These are phyloP conservation scores for Penicillium sp. DNA, from an alignment of 2,329 filamentous ascomycete genomes.

Conservation along the genomic window DNA sequence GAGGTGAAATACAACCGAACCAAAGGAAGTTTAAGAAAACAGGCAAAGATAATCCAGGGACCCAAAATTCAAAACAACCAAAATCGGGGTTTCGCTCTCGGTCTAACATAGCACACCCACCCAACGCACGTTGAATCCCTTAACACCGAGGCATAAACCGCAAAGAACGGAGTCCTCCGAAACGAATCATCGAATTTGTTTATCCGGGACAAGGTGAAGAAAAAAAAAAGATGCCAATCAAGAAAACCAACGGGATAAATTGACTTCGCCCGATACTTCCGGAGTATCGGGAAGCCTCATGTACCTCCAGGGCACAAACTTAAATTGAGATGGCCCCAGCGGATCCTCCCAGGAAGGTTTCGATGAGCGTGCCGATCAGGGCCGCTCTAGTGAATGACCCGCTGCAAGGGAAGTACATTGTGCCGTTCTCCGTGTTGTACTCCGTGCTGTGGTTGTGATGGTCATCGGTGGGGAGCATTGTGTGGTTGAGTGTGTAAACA, in stretches of 20 bases:
- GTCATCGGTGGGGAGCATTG: conserved; percentile 12
- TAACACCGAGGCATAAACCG: too few species aligned
- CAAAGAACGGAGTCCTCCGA: neutral
- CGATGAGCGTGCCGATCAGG: conserved; percentile 15
- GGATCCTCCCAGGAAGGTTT: conserved; percentile 3
- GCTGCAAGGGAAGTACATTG: conserved; percentile 5
- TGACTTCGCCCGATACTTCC: conserved; percentile 7
- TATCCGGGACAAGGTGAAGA: neutral
- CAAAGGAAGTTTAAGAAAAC: too few species aligned
- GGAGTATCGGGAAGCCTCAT: conserved; percentile 8
- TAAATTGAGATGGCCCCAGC: conserved; percentile 9
- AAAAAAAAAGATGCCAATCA: conserved; percentile 1
- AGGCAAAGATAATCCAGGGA: too few species aligned
- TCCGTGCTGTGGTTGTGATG: too few species aligned
- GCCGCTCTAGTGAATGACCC: conserved; percentile 7
- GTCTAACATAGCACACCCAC: conserved; percentile 4
- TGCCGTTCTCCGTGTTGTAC: conserved; percentile 4
- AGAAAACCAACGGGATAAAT: neutral
- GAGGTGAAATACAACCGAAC: too few species aligned
- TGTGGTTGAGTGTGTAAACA: conserved; percentile 6
- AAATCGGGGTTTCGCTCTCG: conserved; percentile 2
- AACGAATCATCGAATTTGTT: neutral
- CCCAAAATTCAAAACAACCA: neutral
- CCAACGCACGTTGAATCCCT: too few species aligned
- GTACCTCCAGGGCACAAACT: conserved; percentile 10